Percentiles rank a stretch among this genome's conserved stretches.
Conservation (phyloP, 306 rosid species). For the Vigna reflexopilosa region DNA sequence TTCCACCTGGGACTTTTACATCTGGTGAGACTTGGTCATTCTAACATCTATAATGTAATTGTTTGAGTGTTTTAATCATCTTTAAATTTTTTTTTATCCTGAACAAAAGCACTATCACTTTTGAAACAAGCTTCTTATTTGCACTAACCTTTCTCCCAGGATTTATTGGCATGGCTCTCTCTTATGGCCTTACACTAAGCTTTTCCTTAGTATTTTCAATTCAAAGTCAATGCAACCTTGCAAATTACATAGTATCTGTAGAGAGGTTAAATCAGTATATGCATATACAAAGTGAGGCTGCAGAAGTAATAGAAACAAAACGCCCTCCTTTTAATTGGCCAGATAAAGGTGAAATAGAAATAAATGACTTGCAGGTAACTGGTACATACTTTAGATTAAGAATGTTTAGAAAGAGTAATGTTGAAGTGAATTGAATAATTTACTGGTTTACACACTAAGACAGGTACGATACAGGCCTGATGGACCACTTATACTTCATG, state of each 20-base stretch:
- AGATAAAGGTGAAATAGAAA: constrained; percentile 67
- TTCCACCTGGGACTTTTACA: constrained; percentile 68
- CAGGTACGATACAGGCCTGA: constrained; percentile 71
- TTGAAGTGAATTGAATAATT: neutral
- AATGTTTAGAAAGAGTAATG: neutral
- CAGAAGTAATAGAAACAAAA: constrained; percentile 61
- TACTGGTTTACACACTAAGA: constrained; percentile 2
- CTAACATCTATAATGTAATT: neutral
- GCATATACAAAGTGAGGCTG: constrained; percentile 77
- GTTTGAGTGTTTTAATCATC: neutral
- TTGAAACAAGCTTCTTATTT: constrained; percentile 2
- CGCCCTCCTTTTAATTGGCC: constrained; percentile 82
- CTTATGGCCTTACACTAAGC: constrained; percentile 90
- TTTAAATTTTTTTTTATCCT: neutral
- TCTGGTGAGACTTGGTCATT: constrained; percentile 54
- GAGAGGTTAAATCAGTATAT: constrained; percentile 82
- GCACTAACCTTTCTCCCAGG: constrained; percentile 50
- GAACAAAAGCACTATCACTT: neutral
- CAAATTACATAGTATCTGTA: constrained; percentile 75
- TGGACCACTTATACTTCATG: constrained; percentile 79
- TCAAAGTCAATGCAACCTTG: constrained; percentile 68
- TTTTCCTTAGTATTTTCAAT: constrained; percentile 58
- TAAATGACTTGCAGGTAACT: constrained; percentile 66
- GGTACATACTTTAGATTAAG: neutral
- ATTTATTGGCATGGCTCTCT: constrained; percentile 79